phyloP scores from a whole-genome alignment of 2,329 filamentous ascomycete species.

The Venturia oleaginea region DNA sequence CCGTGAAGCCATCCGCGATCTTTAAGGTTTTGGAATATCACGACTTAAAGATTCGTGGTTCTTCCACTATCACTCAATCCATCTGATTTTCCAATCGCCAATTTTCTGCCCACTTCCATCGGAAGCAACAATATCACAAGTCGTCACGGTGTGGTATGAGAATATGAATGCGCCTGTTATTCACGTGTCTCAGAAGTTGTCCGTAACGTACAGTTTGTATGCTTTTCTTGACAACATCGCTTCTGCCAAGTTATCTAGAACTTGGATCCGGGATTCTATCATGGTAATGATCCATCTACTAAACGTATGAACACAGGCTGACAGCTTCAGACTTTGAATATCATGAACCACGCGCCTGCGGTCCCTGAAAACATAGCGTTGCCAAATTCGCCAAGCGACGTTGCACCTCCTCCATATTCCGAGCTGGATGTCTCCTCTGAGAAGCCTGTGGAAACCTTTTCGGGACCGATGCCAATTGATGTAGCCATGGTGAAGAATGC shows the following conservation, averaged over 20 bases:
- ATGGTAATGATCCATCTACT: not conserved
- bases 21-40: not conserved
- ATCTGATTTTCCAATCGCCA: not conserved
- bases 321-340: not conserved
- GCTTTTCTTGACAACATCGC: not conserved
- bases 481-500: not conserved
- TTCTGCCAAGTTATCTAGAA: not conserved
- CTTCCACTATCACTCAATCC: not conserved
- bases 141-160: not conserved
- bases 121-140: not conserved
- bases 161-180: not conserved
- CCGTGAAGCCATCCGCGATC: not conserved
- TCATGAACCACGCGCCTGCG: not conserved
- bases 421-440: not conserved
- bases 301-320: not conserved
- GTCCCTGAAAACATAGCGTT: not conserved
- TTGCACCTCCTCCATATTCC: not conserved
- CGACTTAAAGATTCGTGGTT: not conserved
- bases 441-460: not conserved
- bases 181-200: not conserved
- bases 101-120: not conserved
- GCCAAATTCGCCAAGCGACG: not conserved
- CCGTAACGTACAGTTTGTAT: not conserved
- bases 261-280: not conserved
- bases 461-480: not conserved